phyloP scores from a whole-genome alignment of 2,329 filamentous ascomycete genomes.

The Venturiaceae sp. region DNA sequence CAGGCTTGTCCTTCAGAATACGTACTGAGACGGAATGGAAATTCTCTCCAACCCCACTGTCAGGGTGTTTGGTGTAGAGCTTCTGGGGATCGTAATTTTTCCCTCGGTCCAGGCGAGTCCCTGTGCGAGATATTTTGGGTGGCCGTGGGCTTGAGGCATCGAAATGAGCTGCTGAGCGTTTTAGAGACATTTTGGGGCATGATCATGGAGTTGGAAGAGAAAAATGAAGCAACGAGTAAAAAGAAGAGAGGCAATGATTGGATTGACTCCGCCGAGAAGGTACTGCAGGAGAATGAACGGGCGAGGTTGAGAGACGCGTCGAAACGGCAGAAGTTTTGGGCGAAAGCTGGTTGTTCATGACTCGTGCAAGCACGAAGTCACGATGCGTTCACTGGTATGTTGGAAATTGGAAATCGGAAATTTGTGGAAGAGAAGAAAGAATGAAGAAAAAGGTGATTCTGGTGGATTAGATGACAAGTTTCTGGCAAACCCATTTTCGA shows the following conservation, averaged over 20 bases:
- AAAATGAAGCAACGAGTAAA: neutral
- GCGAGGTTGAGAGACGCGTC: neutral
- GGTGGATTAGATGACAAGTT: no score
- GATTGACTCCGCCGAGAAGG: neutral
- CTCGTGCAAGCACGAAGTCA: neutral
- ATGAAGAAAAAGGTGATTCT: no score
- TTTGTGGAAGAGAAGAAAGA: neutral
- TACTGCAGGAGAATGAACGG: neutral
- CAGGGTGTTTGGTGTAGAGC: slow-evolving; percentile 14
- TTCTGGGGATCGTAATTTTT: slow-evolving; percentile 9
- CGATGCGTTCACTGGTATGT: no score
- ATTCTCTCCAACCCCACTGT: slow-evolving; percentile 14
- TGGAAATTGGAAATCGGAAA: neutral
- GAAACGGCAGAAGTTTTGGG: neutral
- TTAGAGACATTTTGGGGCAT: neutral
- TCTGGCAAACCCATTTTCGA: no score
- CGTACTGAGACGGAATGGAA: no score
- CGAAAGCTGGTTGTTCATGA: no score
- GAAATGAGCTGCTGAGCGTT: neutral
- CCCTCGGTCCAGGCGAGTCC: slow-evolving; percentile 10
- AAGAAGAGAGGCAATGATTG: neutral
- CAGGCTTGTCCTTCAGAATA: no score
- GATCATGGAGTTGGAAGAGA: neutral
- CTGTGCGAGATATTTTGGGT: slow-evolving; percentile 11
- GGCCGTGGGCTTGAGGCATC: neutral